These are phyloP conservation scores for Tulasnella sp. DNA, from an alignment of 768 basidiomycete genomes.

Conservation along the genomic window DNA sequence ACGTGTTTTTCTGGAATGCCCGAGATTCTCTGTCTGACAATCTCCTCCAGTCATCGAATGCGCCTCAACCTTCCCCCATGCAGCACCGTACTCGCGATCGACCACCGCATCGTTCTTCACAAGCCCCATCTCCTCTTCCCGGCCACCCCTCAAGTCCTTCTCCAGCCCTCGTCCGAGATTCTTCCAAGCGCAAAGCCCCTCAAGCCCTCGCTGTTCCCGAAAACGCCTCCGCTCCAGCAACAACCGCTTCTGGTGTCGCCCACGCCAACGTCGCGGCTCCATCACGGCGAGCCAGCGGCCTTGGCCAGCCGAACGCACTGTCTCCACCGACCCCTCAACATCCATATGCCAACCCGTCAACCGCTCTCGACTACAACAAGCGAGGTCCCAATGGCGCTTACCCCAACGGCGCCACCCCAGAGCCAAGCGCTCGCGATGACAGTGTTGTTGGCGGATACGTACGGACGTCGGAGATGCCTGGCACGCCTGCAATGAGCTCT, in stretches of 20 bases:
- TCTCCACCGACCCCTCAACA: constrained; percentile 19
- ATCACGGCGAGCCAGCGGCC: constrained; percentile 17
- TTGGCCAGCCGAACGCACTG: constrained; percentile 1
- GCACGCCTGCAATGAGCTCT: constrained; percentile 22
- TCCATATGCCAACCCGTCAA: constrained; percentile 18
- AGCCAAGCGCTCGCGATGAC: constrained; percentile 38
- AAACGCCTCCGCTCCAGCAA: constrained; percentile 46
- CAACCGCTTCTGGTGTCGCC: constrained; percentile 67
- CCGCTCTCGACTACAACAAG: constrained; percentile 2
- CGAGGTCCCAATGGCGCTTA: constrained; percentile 12
- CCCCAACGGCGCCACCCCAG: constrained; percentile 11
- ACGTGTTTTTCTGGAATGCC: constrained; percentile 35
- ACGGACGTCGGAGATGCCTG: constrained; percentile 25
- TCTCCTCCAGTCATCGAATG: not conserved
- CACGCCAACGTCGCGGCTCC: constrained; percentile 62
- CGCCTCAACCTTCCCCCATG: constrained; percentile 30
- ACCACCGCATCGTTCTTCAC: constrained; percentile 24
- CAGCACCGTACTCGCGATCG: constrained; percentile 43
- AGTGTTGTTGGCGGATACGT: constrained; percentile 27
- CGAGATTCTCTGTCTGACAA: not conserved
- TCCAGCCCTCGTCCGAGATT: constrained; percentile 71
- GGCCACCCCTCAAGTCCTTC: constrained; percentile 51
- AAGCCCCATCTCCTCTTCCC: constrained; percentile 5
- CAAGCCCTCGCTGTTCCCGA: constrained; percentile 54
- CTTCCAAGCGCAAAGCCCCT: constrained; percentile 61